phyloP scores from a whole-genome alignment of 306 rosid species.

The Medicago ruthenica region DNA sequence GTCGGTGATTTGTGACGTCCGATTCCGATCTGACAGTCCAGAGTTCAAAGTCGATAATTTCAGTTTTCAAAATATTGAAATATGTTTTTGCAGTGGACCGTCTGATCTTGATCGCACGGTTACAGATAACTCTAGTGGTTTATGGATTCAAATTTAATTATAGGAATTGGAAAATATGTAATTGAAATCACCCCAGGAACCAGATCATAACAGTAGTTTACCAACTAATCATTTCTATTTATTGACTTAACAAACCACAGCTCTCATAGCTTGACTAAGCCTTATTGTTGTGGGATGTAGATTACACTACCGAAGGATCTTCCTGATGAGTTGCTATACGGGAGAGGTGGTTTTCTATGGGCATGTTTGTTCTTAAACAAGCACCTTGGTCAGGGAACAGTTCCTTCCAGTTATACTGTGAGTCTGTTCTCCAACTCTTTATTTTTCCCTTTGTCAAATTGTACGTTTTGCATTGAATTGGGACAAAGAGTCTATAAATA shows the following conservation, averaged over 20 bases:
- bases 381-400: constrained; percentile 59
- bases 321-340: constrained; percentile 76
- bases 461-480: constrained; percentile 1
- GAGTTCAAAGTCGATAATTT: no score
- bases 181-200: background rate
- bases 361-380: constrained; percentile 75
- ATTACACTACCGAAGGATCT: constrained; percentile 71
- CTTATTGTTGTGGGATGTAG: constrained; percentile 44
- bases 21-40: no score
- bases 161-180: no score
- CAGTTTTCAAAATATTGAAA: no score
- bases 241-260: background rate
- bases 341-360: constrained; percentile 80
- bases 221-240: background rate
- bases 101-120: no score
- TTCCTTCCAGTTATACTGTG: constrained; percentile 67
- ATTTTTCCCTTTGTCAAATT: constrained; percentile 29
- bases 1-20: no score
- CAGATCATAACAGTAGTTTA: background rate
- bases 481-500: background rate
- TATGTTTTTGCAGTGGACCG: no score
- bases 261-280: background rate
- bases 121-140: no score
- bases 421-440: constrained; percentile 31
- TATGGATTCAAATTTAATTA: background rate